Base-by-base conservation (phyloP, 768 basidiomycete genomes). In the Amanita fuliginea region DNA sequence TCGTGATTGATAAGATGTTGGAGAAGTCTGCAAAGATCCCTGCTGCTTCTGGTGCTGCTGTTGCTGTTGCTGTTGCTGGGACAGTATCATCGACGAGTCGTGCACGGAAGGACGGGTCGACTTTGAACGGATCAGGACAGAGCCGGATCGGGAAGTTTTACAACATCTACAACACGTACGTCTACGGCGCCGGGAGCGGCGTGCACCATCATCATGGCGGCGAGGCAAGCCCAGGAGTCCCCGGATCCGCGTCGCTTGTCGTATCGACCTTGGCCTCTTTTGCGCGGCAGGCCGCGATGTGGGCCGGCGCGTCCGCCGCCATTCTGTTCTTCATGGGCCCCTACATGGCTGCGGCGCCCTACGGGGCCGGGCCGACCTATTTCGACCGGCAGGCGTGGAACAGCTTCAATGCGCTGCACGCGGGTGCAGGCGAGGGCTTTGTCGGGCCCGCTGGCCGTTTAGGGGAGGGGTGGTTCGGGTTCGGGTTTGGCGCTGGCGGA, bases 91-190 rank as follows among this genome's bases (percentile, higher is more conserved):
- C 8, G 28, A 28, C 30, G 30, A 30, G 30, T 30, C 9, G 30
- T 30, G 30, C 10, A 10, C 9, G 4, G 10, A 30, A 30, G 41
- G 33, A 18, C n/a, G 13, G 39, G 19, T 21, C 4, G 16, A 16
- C 41, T 22, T 19, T 16, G 14, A 6, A 21, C 21, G 41, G 55
- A 47, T 11, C 30, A 63, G 58, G 47, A 30, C 45, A 21, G 34
- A 58, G 64, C 13, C 67, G 72, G 10, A 66, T 69, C 42, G 72
- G 71, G 43, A 72, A 80, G 44, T 88, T 90, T 62, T 90, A 86
- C 68, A 90, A 88, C 64, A 86, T 90, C 59, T 88, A 90, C 64
- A 90, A 90, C 63, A 89, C 86, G 6, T 77, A 77, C 47, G 68
- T 77, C 30, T 77, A 74, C 54, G 71, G 68, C 13, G 59, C 44